Percentiles rank a stretch among this genome's conserved stretches.
Conservation (phyloP, 2,329 filamentous ascomycete genomes). For the Aureobasidium sp. region DNA sequence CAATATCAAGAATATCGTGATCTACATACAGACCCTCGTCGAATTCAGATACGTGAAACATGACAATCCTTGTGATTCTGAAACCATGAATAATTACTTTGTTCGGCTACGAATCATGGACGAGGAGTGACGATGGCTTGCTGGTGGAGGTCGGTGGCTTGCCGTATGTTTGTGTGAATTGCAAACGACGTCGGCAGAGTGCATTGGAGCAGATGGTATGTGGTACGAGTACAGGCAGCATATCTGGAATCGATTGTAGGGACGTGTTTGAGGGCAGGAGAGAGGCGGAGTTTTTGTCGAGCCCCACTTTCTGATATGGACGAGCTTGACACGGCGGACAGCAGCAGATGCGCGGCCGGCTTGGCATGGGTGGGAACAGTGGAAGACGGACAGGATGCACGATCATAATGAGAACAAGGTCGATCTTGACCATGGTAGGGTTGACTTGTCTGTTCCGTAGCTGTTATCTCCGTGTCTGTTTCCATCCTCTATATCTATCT, state of each 20-base stretch:
- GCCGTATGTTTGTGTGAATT: neutral
- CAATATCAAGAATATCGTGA: neutral
- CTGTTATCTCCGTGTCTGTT: neutral
- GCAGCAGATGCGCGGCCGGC: slow-evolving; percentile 5
- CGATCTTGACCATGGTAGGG: neutral
- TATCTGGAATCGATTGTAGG: neutral
- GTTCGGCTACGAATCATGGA: neutral
- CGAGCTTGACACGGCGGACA: slow-evolving; percentile 13
- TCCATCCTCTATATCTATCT: neutral
- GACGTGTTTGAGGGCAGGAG: neutral
- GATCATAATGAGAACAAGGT: neutral
- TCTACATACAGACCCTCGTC: neutral
- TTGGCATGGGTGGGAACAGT: slow-evolving; percentile 9
- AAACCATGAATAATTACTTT: neutral
- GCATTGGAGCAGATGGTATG: neutral
- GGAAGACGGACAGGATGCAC: neutral
- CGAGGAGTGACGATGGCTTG: neutral
- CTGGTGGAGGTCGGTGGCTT: neutral
- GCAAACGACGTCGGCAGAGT: slow-evolving; percentile 3
- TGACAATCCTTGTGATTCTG: neutral
- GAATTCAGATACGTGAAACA: neutral
- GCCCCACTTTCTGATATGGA: slow-evolving; percentile 12
- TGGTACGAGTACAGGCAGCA: neutral
- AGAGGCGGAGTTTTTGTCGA: neutral
- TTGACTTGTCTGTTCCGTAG: neutral